A percentile compares a stretch with the other conserved stretches of the same genome.
Evolutionary conservation across 768 basidiomycete species (phyloP).

Genomic region (Steccherinum ochraceum): DNA sequence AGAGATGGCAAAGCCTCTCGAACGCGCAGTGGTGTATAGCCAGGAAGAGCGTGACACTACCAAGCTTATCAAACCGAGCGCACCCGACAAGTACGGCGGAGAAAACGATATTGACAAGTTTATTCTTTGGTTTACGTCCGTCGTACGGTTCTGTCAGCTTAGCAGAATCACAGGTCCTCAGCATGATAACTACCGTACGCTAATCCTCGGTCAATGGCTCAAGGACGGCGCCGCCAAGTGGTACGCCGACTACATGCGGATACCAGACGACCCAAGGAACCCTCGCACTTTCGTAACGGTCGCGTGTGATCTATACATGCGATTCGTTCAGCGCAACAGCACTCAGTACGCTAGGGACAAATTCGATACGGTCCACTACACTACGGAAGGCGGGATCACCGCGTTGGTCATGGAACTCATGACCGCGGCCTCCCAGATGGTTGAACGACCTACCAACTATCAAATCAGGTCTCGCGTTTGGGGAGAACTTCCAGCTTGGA

Average conservation of each 20-base stretch:
- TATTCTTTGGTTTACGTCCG: neutral
- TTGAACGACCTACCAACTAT: neutral
- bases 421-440: neutral
- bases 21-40: no score
- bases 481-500: neutral
- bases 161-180: neutral
- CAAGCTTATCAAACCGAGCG: neutral
- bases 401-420: neutral
- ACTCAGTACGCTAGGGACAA: neutral
- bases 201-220: neutral
- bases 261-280: no score
- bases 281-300: neutral
- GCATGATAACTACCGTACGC: neutral
- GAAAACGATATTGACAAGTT: slow-evolving; percentile 3
- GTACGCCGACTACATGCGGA: neutral
- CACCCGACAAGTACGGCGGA: neutral
- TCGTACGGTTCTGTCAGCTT: neutral
- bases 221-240: neutral
- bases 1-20: no score
- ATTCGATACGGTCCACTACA: neutral
- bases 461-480: neutral
- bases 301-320: neutral
- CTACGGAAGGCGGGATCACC: neutral
- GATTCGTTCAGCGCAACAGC: neutral
- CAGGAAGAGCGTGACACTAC: no score